phyloP scores from a whole-genome alignment of 352 stramenopile species.

The Phytophthora brassicae region DNA sequence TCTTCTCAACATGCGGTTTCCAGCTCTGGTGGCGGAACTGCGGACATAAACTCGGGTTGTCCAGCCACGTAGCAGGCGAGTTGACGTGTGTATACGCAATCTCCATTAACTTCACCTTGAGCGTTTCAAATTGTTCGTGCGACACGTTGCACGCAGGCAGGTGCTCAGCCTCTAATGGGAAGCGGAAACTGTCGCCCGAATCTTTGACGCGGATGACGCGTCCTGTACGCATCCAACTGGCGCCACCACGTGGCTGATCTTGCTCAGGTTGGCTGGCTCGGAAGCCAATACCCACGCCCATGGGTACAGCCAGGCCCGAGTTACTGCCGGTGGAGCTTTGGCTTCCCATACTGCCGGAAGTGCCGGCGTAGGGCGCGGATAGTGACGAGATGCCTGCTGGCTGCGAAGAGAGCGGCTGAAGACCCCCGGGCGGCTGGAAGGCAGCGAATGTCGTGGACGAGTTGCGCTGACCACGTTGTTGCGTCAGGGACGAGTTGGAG shows the following conservation, averaged over 20 bases:
- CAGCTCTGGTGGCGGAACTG: slow-evolving; percentile 60
- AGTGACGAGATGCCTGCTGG: slow-evolving; percentile 18
- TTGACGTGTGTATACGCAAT: slow-evolving; percentile 49
- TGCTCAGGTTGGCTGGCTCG: slow-evolving; percentile 26
- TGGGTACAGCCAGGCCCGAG: slow-evolving; percentile 25
- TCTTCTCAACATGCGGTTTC: slow-evolving; percentile 72
- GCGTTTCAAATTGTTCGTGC: slow-evolving; percentile 28
- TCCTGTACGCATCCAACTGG: slow-evolving; percentile 67
- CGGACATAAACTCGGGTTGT: slow-evolving; percentile 64
- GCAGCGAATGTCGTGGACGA: slow-evolving; percentile 40
- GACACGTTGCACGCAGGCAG: slow-evolving; percentile 46
- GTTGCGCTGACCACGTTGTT: slow-evolving; percentile 35
- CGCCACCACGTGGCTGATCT: slow-evolving; percentile 45
- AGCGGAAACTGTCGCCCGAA: slow-evolving; percentile 69
- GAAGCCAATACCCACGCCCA: slow-evolving; percentile 31
- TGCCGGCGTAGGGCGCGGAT: slow-evolving; percentile 26
- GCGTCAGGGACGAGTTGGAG: slow-evolving; percentile 15
- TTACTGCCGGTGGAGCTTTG: slow-evolving; percentile 31
- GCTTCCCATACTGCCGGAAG: slow-evolving; percentile 27
- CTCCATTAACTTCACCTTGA: slow-evolving; percentile 34
- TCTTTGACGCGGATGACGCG: slow-evolving; percentile 75
- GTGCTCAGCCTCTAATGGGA: slow-evolving; percentile 66
- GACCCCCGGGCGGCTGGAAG: slow-evolving; percentile 33
- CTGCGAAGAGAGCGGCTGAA: slow-evolving; percentile 26
- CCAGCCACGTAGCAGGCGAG: slow-evolving; percentile 56